Conservation (phyloP, 805 yeast species). For the Spathaspora sp. region DNA sequence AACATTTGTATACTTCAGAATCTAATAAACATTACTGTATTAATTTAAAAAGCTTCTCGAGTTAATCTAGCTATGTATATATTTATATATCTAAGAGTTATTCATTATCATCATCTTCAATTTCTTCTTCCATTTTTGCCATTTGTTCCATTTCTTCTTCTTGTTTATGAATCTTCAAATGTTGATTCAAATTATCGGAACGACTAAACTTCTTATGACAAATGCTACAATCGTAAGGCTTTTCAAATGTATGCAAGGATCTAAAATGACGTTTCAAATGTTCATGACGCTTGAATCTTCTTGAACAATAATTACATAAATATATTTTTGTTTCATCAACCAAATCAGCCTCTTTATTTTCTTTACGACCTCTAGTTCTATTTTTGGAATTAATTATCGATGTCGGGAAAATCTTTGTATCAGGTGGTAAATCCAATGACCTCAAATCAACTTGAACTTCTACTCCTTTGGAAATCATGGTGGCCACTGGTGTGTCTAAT, state of each 20-base stretch:
- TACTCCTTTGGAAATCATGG: slow-evolving; percentile 22
- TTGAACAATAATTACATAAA: slow-evolving; percentile 60
- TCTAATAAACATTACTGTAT: neutral
- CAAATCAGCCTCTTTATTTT: slow-evolving; percentile 54
- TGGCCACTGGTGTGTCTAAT: slow-evolving; percentile 13
- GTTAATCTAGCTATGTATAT: neutral
- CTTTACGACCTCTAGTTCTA: slow-evolving; percentile 61
- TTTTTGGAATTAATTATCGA: slow-evolving; percentile 27
- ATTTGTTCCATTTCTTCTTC: slow-evolving; percentile 16
- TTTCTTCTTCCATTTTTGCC: neutral
- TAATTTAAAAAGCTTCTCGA: neutral
- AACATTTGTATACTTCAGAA: neutral
- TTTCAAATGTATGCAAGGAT: slow-evolving; percentile 68
- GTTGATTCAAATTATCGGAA: slow-evolving; percentile 64
- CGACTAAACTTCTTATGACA: slow-evolving; percentile 66
- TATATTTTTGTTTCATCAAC: slow-evolving; percentile 50
- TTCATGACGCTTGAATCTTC: slow-evolving; percentile 71
- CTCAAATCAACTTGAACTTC: slow-evolving; percentile 39
- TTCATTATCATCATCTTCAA: neutral
- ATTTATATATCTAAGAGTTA: neutral
- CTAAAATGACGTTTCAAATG: slow-evolving; percentile 73
- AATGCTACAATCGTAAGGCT: slow-evolving; percentile 60
- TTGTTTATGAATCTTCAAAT: slow-evolving; percentile 53
- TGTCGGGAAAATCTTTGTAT: slow-evolving; percentile 34
- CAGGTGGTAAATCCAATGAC: slow-evolving; percentile 37